Evolutionary conservation across 1,284 basidiomycete genomes (phyloP).

Genomic region (Leccinum solheimii): DNA sequence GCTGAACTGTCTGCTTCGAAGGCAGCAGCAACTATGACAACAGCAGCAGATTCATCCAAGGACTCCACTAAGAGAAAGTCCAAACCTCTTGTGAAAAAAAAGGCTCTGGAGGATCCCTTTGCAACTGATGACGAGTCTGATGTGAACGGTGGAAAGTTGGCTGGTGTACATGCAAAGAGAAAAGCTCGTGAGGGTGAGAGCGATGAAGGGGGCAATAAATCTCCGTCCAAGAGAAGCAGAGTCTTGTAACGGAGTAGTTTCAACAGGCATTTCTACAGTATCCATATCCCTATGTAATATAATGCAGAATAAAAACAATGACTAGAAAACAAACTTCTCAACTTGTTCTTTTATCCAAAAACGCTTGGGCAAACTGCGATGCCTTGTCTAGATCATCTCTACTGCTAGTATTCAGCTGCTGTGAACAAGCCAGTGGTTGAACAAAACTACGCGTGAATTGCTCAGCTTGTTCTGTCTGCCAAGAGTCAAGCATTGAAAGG

Average conservation of each 20-base stretch:
- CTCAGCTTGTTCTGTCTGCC: slow-evolving; percentile 1
- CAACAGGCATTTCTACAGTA: background rate
- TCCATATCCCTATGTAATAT: background rate
- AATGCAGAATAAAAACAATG: background rate
- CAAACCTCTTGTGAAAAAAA: slow-evolving; percentile 45
- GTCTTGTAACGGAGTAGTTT: background rate
- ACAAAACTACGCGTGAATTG: slow-evolving; percentile 23
- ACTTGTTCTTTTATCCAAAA: slow-evolving; percentile 11
- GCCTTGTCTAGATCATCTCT: background rate
- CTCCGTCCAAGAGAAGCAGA: slow-evolving; percentile 13
- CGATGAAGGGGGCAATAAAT: slow-evolving; percentile 18
- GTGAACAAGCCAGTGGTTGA: slow-evolving; percentile 14
- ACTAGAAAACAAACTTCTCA: background rate
- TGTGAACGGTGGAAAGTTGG: slow-evolving; percentile 3
- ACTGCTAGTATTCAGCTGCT: background rate
- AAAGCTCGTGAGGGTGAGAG: slow-evolving; percentile 2
- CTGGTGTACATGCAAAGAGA: slow-evolving; percentile 4
- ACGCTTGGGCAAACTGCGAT: slow-evolving; percentile 14
- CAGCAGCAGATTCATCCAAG: slow-evolving; percentile 16
- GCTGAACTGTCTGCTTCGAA: slow-evolving; percentile 40
- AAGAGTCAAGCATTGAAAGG: slow-evolving; percentile 3
- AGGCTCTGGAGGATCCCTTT: slow-evolving; percentile 44
- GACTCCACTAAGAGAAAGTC: slow-evolving; percentile 37
- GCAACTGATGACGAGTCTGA: slow-evolving; percentile 46
- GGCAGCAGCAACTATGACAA: slow-evolving; percentile 14